A percentile compares a stretch with the other conserved stretches of the same genome.
phyloP scores from a whole-genome alignment of 257 asterid species.

The Solanum ossicruentum region DNA sequence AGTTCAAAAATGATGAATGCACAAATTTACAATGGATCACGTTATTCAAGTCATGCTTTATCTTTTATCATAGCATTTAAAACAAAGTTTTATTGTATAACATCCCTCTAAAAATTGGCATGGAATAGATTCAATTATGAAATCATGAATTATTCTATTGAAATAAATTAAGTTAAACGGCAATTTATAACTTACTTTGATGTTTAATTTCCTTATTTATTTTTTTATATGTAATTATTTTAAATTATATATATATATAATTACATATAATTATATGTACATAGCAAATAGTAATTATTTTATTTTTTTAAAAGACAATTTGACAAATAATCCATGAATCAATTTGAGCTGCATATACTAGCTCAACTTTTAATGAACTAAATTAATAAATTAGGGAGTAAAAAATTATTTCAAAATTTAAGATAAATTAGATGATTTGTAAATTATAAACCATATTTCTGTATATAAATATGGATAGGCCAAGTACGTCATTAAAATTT shows the following conservation, averaged over 20 bases:
- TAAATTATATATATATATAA: neutral
- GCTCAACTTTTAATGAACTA: neutral
- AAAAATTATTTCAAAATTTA: neutral
- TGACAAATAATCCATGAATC: neutral
- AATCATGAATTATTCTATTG: no score
- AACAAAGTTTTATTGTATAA: no score
- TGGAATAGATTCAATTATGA: no score
- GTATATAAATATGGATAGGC: neutral
- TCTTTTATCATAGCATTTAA: no score
- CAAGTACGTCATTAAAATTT: neutral
- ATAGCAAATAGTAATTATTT: no score
- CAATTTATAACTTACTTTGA: neutral
- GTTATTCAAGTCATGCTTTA: no score
- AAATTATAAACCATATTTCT: neutral
- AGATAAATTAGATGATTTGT: neutral
- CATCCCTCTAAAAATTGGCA: no score
- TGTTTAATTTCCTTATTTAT: neutral
- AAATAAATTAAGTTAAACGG: neutral
- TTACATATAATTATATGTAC: no score
- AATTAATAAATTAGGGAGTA: neutral
- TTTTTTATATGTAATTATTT: neutral
- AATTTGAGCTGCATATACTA: neutral
- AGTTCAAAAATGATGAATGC: neutral
- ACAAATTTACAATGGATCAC: no score
- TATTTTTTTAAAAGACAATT: no score